Evolutionary conservation across 139 green algal species (phyloP).

Genomic region (Chlorella sp.): DNA sequence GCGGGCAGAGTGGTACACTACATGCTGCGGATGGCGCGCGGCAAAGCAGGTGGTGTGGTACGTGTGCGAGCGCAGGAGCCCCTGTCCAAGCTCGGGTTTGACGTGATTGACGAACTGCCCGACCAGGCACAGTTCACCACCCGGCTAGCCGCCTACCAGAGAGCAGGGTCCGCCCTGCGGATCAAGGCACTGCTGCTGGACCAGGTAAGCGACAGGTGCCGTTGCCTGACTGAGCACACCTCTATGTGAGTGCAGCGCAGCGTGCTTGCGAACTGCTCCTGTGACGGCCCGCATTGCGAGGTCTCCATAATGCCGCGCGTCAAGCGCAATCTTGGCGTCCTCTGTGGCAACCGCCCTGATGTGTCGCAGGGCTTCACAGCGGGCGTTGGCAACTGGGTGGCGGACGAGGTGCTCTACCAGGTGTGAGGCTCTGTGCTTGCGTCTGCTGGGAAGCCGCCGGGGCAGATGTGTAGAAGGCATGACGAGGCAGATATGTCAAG

Average conservation of each 20-base stretch:
- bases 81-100: slow-evolving; percentile 54
- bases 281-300: no score
- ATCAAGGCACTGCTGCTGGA: slow-evolving; percentile 82
- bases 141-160: slow-evolving; percentile 16
- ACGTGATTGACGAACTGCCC: slow-evolving; percentile 31
- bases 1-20: no score
- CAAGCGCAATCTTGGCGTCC: not conserved
- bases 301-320: no score
- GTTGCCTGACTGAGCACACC: not conserved
- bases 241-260: no score
- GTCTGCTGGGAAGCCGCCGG: not conserved
- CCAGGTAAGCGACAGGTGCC: slow-evolving; percentile 35
- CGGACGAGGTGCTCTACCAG: slow-evolving; percentile 82
- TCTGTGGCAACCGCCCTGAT: not conserved
- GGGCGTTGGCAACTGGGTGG: slow-evolving; percentile 91
- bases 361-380: slow-evolving; percentile 50
- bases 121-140: slow-evolving; percentile 32
- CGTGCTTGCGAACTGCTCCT: no score
- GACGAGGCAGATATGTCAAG: no score
- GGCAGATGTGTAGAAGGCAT: not conserved
- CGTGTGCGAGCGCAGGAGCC: slow-evolving; percentile 37
- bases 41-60: no score
- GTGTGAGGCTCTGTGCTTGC: no score
- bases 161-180: not conserved
- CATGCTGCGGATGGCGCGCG: no score